phyloP scores from a whole-genome alignment of 2,329 filamentous ascomycete species.

The Beauveria sp. region DNA sequence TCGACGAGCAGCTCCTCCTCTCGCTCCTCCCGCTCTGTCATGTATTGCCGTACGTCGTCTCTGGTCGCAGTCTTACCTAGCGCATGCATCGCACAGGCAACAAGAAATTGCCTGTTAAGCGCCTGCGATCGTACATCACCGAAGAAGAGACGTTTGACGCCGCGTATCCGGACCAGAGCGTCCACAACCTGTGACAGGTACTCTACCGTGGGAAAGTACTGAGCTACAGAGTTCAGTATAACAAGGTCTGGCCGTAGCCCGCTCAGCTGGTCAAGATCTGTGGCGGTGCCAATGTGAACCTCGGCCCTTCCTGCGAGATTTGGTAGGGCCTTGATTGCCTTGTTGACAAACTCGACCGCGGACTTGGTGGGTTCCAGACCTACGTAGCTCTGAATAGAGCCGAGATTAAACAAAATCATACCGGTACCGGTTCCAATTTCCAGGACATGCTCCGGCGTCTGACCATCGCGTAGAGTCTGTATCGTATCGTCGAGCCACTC shows the following conservation, averaged over 20 bases:
- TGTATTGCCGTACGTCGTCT: conserved; percentile 6
- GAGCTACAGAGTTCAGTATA: conserved; percentile 17
- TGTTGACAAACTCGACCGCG: conserved; percentile 17
- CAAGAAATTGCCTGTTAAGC: conserved; percentile 12
- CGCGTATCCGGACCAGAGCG: background rate
- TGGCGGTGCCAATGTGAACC: conserved; percentile 17
- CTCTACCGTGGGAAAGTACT: conserved; percentile 10
- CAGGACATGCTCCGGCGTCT: conserved; percentile 15
- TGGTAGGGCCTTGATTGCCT: conserved; percentile 12
- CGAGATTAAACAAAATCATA: conserved; percentile 25
- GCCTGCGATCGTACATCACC: conserved; percentile 18
- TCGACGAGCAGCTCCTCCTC: conserved; percentile 20
- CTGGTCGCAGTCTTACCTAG: conserved; percentile 6
- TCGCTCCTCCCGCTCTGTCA: conserved; percentile 12
- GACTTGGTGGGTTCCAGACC: conserved; percentile 21
- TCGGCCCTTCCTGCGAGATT: conserved; percentile 11
- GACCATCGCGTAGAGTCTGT: conserved; percentile 13
- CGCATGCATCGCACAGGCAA: conserved; percentile 6
- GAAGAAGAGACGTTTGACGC: conserved; percentile 14
- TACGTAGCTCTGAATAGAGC: conserved; percentile 15
- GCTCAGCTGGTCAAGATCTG: conserved; percentile 12
- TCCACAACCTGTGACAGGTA: conserved; percentile 8
- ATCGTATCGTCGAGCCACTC: conserved; percentile 27
- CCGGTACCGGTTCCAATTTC: conserved; percentile 25
- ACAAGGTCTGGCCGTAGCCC: conserved; percentile 13